phyloP scores from a whole-genome alignment of 495 filamentous ascomycete genomes.

The Durotheca rogersii region DNA sequence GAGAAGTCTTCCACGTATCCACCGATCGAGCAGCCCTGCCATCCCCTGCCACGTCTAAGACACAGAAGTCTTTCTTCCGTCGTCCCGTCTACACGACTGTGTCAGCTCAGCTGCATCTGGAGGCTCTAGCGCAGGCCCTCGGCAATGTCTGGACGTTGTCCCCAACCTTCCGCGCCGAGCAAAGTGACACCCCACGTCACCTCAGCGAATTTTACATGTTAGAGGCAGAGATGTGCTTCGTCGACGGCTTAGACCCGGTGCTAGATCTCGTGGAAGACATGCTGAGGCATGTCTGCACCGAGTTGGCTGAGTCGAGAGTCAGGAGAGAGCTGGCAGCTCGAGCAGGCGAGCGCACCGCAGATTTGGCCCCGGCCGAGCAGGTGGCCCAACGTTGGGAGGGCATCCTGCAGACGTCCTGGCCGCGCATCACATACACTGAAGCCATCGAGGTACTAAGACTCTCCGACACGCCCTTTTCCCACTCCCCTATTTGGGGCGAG shows the following conservation, averaged over 20 bases:
- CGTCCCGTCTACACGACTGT: constrained; percentile 92
- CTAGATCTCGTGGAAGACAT: constrained; percentile 80
- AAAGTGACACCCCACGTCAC: constrained; percentile 90
- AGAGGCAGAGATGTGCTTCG: constrained; percentile 84
- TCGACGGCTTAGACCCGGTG: constrained; percentile 64
- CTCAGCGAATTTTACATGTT: constrained; percentile 99
- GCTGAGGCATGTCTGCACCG: constrained; percentile 60
- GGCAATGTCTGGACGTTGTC: constrained; percentile 92
- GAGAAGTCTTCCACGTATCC: constrained; percentile 84
- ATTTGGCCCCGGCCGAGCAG: constrained; percentile 41
- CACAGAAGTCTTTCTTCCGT: constrained; percentile 67
- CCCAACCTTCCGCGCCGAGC: constrained; percentile 91
- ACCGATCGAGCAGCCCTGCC: constrained; percentile 32
- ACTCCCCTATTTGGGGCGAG: constrained; percentile 65
- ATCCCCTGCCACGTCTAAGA: constrained; percentile 21
- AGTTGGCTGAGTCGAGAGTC: constrained; percentile 55
- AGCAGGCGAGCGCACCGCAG: constrained; percentile 32
- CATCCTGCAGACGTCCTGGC: constrained; percentile 64
- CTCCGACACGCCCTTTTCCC: constrained; percentile 64
- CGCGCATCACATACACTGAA: constrained; percentile 79
- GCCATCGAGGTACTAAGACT: constrained; percentile 68
- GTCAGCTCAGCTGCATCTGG: constrained; percentile 90
- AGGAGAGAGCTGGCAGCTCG: constrained; percentile 58
- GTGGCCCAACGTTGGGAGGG: constrained; percentile 71
- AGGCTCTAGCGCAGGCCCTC: constrained; percentile 85